Evolutionary conservation across 169 alveolate genomes (phyloP).

Genomic region (Amoebophrya sp.): DNA sequence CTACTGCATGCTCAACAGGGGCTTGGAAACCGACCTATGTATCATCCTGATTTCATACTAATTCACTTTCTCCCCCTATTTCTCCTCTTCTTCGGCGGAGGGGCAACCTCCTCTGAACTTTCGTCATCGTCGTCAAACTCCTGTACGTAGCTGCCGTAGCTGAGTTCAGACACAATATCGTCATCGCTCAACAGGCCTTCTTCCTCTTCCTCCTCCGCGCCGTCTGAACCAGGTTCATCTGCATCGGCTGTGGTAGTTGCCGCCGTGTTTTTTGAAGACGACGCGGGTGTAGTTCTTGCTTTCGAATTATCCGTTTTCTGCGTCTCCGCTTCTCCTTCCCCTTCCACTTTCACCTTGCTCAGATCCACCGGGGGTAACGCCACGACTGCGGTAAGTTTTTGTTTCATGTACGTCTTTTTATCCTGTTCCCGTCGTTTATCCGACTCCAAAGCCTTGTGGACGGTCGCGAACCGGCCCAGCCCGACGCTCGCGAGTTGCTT

Average conservation of each 20-base stretch:
- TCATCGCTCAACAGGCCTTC: too few species aligned
- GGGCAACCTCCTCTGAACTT: neutral
- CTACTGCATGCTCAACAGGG: too few species aligned
- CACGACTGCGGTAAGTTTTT: neutral
- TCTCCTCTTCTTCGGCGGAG: neutral
- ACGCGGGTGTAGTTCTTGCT: too few species aligned
- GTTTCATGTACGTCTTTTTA: neutral
- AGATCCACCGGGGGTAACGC: neutral
- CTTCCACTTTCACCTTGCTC: neutral
- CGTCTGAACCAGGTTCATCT: too few species aligned
- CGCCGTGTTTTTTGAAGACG: too few species aligned
- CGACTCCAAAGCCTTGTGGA: neutral
- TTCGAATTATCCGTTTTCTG: too few species aligned
- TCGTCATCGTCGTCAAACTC: neutral
- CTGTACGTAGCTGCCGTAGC: neutral
- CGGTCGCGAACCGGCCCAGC: neutral
- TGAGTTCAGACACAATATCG: neutral
- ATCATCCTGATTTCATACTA: too few species aligned
- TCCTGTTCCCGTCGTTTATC: neutral
- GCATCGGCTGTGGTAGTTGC: too few species aligned
- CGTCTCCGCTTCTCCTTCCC: neutral
- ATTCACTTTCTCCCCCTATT: neutral
- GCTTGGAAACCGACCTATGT: too few species aligned
- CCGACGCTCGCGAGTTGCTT: neutral
- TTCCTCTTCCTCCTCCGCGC: conserved; percentile 15